Base-by-base conservation (phyloP, 2,329 filamentous ascomycete species). In the Pseudodiploospora longispora region DNA sequence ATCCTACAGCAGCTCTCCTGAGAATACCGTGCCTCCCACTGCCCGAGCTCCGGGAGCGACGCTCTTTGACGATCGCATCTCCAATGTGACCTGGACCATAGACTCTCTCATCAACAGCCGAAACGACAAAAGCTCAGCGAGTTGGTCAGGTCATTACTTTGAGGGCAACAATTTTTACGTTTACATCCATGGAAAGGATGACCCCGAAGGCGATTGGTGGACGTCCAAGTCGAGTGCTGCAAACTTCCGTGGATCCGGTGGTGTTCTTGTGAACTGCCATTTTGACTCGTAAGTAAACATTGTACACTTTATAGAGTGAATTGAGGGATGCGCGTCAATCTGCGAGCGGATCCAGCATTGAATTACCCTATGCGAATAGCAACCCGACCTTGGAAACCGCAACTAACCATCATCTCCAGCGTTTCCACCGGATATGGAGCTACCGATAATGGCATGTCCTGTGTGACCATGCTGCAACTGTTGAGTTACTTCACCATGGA, bases 151-250 rank as follows among this genome's bases (percentile, higher is more conserved):
- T 28, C 78, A 87, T 29, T 96, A 97, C 60, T 96, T 95, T 55
- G 90, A 97, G 65, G 87, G 88, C 30, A 91, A 80, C 50, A 98
- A 97, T 57, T 82, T 96, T 52, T 83, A 96, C 50, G 82, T 95
- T 33, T 95, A 96, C 57, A 85, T 98, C 47, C 83, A 87, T 38
- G 93, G 93, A 30, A 79, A 74, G 33, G 78, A 89, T 42, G 87
- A 91, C 52, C 78, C 83, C 28, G 69, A 76, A 30, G 81, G 82
- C 6, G 72, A 79, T 36, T 95, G 87, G 85, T 95, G 85, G 86
- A 71, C 73, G 31, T 62, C 60, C 37, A 59, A 53, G 33, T 54
- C 57, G 32, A 63, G 65, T 33, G 63, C 62, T 36, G 64, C 67
- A 50, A 64, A 67, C 48, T 71, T 72, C 27, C 72, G 74, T 49